Conservation (phyloP, 2,329 filamentous ascomycete species). For the Incumbomyces lentus region DNA sequence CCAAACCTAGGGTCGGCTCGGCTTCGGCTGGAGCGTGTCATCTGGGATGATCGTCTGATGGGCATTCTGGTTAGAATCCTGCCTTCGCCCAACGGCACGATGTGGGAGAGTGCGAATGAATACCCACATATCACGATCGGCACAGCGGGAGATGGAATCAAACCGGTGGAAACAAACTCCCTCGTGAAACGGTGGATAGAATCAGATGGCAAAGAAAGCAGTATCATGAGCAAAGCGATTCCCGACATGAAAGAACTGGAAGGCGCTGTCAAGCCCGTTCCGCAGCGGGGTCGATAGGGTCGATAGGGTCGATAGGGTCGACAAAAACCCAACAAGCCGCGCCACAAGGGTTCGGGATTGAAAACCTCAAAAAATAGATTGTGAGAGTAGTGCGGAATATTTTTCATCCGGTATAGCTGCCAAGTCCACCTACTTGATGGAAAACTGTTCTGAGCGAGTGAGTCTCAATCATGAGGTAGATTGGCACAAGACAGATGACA, state of each 20-base stretch:
- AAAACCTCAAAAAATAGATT: too few species aligned
- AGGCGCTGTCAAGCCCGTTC: conserved; percentile 43
- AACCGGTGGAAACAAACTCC: conserved; percentile 91
- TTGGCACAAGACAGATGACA: too few species aligned
- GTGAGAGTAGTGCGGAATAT: too few species aligned
- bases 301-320: background rate
- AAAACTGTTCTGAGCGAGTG: too few species aligned
- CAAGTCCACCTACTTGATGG: too few species aligned
- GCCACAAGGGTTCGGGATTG: too few species aligned
- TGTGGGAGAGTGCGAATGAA: conserved; percentile 63
- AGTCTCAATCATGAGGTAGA: too few species aligned
- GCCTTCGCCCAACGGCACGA: conserved; percentile 32
- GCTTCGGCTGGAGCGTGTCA: conserved; percentile 54
- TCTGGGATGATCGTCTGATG: conserved; percentile 85
- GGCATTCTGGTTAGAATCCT: conserved; percentile 69
- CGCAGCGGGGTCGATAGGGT: conserved; percentile 23
- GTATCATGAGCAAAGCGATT: conserved; percentile 44
- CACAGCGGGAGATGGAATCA: conserved; percentile 62
- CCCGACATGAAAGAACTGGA: conserved; percentile 46
- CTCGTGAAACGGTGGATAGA: conserved; percentile 67
- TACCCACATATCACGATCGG: conserved; percentile 85
- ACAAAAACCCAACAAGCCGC: too few species aligned
- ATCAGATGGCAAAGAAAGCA: conserved; percentile 34
- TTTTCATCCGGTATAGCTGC: too few species aligned
- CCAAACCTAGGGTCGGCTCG: conserved; percentile 28